Conservation (phyloP, 1,284 basidiomycete species). For the Psilocybe mexicana region DNA sequence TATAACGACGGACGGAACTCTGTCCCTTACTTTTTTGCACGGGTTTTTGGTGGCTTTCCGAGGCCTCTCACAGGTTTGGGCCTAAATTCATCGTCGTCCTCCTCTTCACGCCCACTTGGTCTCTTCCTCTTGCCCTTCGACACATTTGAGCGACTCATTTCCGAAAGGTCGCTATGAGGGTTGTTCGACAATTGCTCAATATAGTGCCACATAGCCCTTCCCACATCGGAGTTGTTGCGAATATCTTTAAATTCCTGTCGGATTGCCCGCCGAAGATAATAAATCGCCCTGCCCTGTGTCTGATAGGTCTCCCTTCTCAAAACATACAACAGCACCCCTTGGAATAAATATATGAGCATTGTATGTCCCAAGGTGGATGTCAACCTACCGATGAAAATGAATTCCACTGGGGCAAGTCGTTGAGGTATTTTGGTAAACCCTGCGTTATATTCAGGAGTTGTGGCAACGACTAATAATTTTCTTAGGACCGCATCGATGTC, state of each 20-base stretch:
- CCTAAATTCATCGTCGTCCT: slow-evolving; percentile 48
- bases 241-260: slow-evolving; percentile 58
- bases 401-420: slow-evolving; percentile 72
- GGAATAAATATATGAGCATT: not conserved
- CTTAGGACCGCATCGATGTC: slow-evolving; percentile 50
- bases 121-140: slow-evolving; percentile 34
- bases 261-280: slow-evolving; percentile 52
- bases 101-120: slow-evolving; percentile 24
- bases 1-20: not conserved
- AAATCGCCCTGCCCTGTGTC: slow-evolving; percentile 52
- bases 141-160: slow-evolving; percentile 1
- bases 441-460: slow-evolving; percentile 33
- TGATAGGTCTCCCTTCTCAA: slow-evolving; percentile 40
- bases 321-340: slow-evolving; percentile 60
- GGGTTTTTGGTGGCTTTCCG: slow-evolving; percentile 36
- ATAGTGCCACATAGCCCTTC: slow-evolving; percentile 55
- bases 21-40: slow-evolving; percentile 32
- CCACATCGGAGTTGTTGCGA: slow-evolving; percentile 55
- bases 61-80: slow-evolving; percentile 41
- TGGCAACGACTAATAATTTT: slow-evolving; percentile 57
- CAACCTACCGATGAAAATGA: slow-evolving; percentile 66
- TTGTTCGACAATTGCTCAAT: slow-evolving; percentile 42
- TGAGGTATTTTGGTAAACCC: slow-evolving; percentile 52
- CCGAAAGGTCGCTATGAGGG: slow-evolving; percentile 22
- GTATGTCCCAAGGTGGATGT: not conserved